Evolutionary conservation across 805 yeast genomes (phyloP).

Genomic region (Crinitomyces ghanaensis): DNA sequence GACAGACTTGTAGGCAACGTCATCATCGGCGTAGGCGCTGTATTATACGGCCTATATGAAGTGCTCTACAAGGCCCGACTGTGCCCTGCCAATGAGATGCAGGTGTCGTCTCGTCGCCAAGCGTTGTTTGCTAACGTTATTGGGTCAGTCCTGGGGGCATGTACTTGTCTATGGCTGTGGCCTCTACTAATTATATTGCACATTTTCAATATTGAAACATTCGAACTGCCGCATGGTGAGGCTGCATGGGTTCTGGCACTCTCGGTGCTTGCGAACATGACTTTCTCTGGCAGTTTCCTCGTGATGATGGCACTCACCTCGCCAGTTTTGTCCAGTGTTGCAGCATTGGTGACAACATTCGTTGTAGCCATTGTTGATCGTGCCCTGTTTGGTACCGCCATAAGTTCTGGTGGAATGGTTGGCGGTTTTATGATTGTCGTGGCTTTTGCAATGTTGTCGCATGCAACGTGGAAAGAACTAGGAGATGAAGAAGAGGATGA

Average conservation of each 20-base stretch:
- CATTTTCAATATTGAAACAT: constrained; percentile 43
- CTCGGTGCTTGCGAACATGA: constrained; percentile 51
- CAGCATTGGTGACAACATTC: constrained; percentile 63
- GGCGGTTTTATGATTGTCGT: constrained; percentile 61
- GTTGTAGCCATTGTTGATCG: constrained; percentile 72
- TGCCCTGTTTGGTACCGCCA: constrained; percentile 46
- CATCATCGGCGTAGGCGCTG: constrained; percentile 61
- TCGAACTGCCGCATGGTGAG: constrained; percentile 37
- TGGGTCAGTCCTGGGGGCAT: constrained; percentile 55
- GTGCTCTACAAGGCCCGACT: constrained; percentile 65
- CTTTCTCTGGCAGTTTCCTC: constrained; percentile 61
- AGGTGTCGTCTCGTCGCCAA: constrained; percentile 54
- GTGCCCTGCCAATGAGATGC: constrained; percentile 68
- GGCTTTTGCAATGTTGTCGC: constrained; percentile 52
- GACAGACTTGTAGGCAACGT: constrained; percentile 57
- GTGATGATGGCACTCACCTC: constrained; percentile 74
- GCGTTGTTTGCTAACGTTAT: constrained; percentile 71
- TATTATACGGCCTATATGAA: constrained; percentile 72
- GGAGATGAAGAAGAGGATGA: constrained; percentile 28
- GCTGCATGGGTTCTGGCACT: constrained; percentile 36
- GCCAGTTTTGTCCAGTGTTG: constrained; percentile 64
- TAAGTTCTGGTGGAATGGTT: constrained; percentile 44
- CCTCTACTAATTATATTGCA: constrained; percentile 39
- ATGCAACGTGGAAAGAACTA: constrained; percentile 26
- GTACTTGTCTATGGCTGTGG: constrained; percentile 42